These are phyloP conservation scores for Pestalotiopsis sp. DNA, from an alignment of 2,329 filamentous ascomycete species.

Conservation along the genomic window DNA sequence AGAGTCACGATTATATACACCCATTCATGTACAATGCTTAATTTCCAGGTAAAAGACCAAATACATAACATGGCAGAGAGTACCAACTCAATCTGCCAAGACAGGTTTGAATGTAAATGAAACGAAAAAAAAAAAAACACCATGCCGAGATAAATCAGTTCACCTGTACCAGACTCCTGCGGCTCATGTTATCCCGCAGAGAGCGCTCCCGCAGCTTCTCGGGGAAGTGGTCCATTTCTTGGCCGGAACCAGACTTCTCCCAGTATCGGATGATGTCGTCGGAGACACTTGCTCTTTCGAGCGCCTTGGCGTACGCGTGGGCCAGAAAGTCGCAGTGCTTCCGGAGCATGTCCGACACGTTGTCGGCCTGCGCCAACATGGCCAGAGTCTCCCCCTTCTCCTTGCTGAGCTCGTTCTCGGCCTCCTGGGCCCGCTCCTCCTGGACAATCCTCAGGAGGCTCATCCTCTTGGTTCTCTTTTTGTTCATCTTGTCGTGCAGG, in stretches of 20 bases:
- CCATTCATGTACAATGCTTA: neutral
- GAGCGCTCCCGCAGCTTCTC: neutral
- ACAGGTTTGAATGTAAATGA: neutral
- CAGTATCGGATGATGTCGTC: conserved; percentile 4
- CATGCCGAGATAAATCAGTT: neutral
- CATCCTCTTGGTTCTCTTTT: neutral
- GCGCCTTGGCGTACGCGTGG: neutral
- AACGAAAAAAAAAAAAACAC: neutral
- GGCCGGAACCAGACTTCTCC: neutral
- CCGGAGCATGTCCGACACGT: neutral
- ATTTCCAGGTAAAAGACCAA: neutral
- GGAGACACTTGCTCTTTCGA: neutral
- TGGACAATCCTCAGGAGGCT: neutral
- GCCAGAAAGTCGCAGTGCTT: neutral
- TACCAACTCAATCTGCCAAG: neutral
- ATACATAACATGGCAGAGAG: neutral
- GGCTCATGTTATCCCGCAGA: neutral
- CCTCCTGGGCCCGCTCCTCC: neutral
- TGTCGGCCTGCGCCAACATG: neutral
- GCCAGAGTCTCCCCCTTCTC: conserved; percentile 1
- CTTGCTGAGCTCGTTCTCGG: neutral
- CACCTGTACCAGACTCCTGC: neutral
- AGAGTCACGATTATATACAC: too few species aligned
- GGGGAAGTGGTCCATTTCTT: neutral
- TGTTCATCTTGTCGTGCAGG: neutral